phyloP scores from a whole-genome alignment of 2,329 filamentous ascomycete species.

The Hypoxylon sp. region DNA sequence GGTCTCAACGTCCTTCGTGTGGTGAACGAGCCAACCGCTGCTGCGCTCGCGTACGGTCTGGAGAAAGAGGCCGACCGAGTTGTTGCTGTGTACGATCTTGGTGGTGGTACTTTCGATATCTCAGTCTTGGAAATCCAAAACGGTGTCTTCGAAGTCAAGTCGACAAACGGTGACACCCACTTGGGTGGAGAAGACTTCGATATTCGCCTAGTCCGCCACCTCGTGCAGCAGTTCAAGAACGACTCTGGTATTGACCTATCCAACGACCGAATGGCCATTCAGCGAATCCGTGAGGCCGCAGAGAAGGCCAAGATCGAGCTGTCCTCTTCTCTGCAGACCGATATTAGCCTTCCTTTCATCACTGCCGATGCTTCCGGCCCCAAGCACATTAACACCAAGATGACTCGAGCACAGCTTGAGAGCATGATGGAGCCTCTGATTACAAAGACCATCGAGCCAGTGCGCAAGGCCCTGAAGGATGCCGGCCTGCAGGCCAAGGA shows the following conservation, averaged over 20 bases:
- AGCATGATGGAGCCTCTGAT: constrained; percentile 92
- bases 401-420: constrained; percentile 93
- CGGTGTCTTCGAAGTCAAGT: constrained; percentile 99
- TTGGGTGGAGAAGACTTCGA: constrained; percentile 99
- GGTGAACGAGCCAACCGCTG: constrained; percentile 97
- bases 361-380: constrained; percentile 94
- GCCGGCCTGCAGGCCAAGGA: constrained; percentile 91
- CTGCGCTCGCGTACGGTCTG: constrained; percentile 93
- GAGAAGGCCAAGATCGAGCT: constrained; percentile 99
- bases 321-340: constrained; percentile 93
- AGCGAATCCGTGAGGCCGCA: constrained; percentile 97
- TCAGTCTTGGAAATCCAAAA: constrained; percentile 97
- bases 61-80: constrained; percentile 93
- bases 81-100: constrained; percentile 96
- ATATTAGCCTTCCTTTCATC: constrained; percentile 99
- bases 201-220: constrained; percentile 91
- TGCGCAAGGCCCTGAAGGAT: constrained; percentile 97
- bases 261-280: constrained; percentile 95
- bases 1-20: constrained; percentile 97
- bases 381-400: constrained; percentile 98
- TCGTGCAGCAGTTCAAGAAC: constrained; percentile 97
- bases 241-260: constrained; percentile 92
- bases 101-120: constrained; percentile 99
- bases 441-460: constrained; percentile 86
- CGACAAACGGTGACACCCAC: constrained; percentile 98